A percentile compares a stretch with the other conserved stretches of the same genome.
Evolutionary conservation across 371 early-diverging fungal genomes (phyloP).

Genomic region (Mucor velutinosus): DNA sequence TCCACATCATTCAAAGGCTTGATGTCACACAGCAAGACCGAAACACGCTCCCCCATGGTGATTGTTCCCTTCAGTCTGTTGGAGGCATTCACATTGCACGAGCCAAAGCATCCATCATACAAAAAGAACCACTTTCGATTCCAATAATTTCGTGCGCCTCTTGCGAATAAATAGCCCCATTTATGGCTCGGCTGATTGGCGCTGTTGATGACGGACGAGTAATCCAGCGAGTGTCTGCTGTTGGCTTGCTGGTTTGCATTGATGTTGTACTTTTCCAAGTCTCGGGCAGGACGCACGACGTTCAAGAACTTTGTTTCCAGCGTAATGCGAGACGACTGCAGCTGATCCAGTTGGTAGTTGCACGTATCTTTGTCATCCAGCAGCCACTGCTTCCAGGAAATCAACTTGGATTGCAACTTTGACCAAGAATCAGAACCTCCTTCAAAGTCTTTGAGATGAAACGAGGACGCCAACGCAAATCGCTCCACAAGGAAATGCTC

Average conservation of each 20-base stretch:
- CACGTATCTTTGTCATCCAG: conserved; percentile 48
- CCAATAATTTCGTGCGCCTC: conserved; percentile 46
- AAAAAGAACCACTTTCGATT: conserved; percentile 63
- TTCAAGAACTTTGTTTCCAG: conserved; percentile 43
- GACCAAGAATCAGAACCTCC: conserved; percentile 42
- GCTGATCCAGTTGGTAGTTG: conserved; percentile 36
- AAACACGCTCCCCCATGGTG: conserved; percentile 57
- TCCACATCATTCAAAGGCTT: conserved; percentile 57
- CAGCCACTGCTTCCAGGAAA: conserved; percentile 48
- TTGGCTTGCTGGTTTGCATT: conserved; percentile 4
- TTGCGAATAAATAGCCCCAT: conserved; percentile 47
- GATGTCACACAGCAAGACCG: conserved; percentile 64
- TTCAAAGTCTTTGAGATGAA: conserved; percentile 42
- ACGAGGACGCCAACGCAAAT: conserved; percentile 40
- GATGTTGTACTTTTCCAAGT: conserved; percentile 28
- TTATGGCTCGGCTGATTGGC: conserved; percentile 25
- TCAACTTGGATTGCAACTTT: conserved; percentile 32
- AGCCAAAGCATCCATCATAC: conserved; percentile 61
- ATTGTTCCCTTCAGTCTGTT: conserved; percentile 60
- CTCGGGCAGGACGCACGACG: conserved; percentile 36
- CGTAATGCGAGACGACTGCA: conserved; percentile 15
- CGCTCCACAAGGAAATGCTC: conserved; percentile 45
- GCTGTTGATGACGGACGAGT: conserved; percentile 11
- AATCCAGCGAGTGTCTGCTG: conserved; percentile 38
- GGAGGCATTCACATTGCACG: conserved; percentile 36